Evolutionary conservation across 257 asterid genomes (phyloP), one percentile per base, ranked within the genome.

Genomic region (Solanum commersonii): DNA sequence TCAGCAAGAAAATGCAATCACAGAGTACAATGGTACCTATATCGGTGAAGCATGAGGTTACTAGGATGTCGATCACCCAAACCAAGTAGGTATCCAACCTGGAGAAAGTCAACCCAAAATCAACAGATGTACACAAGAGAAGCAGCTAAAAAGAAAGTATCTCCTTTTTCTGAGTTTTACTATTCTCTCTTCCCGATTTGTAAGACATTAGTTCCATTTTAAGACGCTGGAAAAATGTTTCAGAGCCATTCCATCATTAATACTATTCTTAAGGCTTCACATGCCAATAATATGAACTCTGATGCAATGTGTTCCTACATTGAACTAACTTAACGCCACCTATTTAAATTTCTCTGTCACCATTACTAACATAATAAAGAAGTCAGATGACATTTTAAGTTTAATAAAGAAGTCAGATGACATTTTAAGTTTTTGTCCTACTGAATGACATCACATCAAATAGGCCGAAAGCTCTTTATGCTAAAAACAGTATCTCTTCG

Each of bases 41-140:
- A 95, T 85, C 99, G 99, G 77, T 96, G 96, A 84, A 97, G 91
- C 99, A 97, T 97, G 91, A 97, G 99, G 93, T 97, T 97, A 93
- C 99, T 97, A 59, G 99, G 99, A 92, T 97, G 99, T 78, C 99
- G 96, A 92, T 97, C 99, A 82, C 99, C 99, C 90, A 97, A 90
- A 88, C 99, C 99, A 92, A 97, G 99, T 76, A 97, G 92, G 92
- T 97, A 97, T 79, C 99, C 99, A 63, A 97, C 99, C 99, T 97
- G 94, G 82, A 87, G 84, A 83, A 83, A 84, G 83, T 18, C 35
- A 84, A 89, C 88, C 68, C 73, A 88, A 59, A 20, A 46, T 81
- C 68, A 81, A 81, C 85, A 46, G 31, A 49, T 9, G 29, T 49
- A 46, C 67, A 15, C 68, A 81, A 81, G 42, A 29, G 42, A 81